Evolutionary conservation across 371 early-diverging fungal species (phyloP), one percentile per base, ranked within the genome.

Genomic region (Nematocida ironsii): DNA sequence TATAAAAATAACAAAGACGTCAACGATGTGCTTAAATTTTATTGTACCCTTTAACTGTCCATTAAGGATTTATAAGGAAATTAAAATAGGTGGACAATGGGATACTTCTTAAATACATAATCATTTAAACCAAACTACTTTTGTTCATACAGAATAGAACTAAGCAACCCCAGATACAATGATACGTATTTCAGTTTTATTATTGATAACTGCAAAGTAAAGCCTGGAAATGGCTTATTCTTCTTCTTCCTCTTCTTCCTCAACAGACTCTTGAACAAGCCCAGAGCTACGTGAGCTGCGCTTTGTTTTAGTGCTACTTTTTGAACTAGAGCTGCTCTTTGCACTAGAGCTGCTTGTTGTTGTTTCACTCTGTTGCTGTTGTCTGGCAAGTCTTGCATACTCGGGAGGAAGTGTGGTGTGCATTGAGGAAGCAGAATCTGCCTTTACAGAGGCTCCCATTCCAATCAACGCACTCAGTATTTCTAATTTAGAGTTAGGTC

Each of bases 381-480:
- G 13, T 50, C 1, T 50, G n/a, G n/a, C 16, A 47, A 73, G 13
- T 18, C 7, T 20, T 54, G 7, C 44, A 45, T 75, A 75, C 39
- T 64, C 64, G 25, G 40, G 40, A 7, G 75, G 75, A 5, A 75
- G 25, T 7, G 11, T 25, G 4, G 67, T 75, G 68, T 75, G 62
- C 5, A 75, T 66, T 9, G 56, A 6, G 20, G 44, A 16, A 5
- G 66, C 25, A 4, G 47, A 45, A 33, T 75, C 75, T 23, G 75
- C 23, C 27, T 45, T 18, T 39, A 27, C 33, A 5, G 23, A 45
- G 16, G 13, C 13, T 9, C 50, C 20, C 4, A 75, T 50, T 16
- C 23, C 33, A 16, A 67, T 13, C 13, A 75, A 20, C 3, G 40
- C 5, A n/a, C 27, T 67, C 9, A 62, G 23, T 5, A 62, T n/a